Evolutionary conservation across 352 stramenopile species (phyloP), one percentile per base, ranked within the genome.

Genomic region (Globisporangium cylindrosporum): DNA sequence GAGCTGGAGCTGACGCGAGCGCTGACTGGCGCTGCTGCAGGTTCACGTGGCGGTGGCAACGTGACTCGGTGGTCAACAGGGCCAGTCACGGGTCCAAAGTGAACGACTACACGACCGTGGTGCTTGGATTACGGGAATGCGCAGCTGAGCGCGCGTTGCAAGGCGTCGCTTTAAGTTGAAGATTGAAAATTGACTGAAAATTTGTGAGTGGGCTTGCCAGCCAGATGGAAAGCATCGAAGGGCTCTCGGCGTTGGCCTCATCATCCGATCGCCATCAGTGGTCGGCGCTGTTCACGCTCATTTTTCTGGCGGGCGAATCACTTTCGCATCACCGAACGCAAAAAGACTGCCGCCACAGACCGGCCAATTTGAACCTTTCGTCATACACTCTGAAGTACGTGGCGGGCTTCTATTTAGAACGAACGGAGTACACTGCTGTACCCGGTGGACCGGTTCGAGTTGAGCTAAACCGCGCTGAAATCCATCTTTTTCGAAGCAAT

Each of bases 171-270:
- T 12, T 20, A 55, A 22, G 15, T 65, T 65, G 59, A 65, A 65
- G 43, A 18, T 65, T 48, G 61, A 67, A 67, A 59, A 32, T 67
- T 56, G 24, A n/a, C 60, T 22, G 51, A 67, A 67, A 60, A 60
- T 60, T 67, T 60, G 62, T 34, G n/a, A 51, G n/a, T 61, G 48
- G 34, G 20, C 25, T 24, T 24, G 24, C 10, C 4, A 62, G 46
- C 14, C 57, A 34, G 51, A 58, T 34, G 34, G 7, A 51, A 34
- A 46, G 38, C 38, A 20, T 46, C 38, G 38, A 62, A 34, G 22
- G 8, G 18, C 15, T 4, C 41, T 4, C 41, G 15, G 4, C 41
- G 20, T 49, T 32, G 7, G 15, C 22, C 12, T 59, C 54, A 41
- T 22, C 48, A 25, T 18, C 38, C 12, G 4, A 43, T 14, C 36